Evolutionary conservation across 1,284 basidiomycete genomes (phyloP), one percentile per base, ranked within the genome.

Genomic region (Pterulicium gracile): DNA sequence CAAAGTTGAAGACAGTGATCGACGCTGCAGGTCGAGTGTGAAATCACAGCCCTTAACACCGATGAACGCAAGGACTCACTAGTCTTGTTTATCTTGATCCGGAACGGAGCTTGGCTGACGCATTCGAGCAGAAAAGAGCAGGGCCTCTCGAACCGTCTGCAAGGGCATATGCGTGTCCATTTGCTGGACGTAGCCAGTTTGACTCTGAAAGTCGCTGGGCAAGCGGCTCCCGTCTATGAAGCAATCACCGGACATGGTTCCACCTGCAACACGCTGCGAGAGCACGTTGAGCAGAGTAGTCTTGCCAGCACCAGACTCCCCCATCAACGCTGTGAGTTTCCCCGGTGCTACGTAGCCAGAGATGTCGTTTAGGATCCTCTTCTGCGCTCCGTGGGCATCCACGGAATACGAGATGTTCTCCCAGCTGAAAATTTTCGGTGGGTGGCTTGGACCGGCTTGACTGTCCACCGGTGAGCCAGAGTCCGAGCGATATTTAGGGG

Each of bases 281-380:
- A 95, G 67, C 1, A 88, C 88, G 58, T 95, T 90, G 44, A 94
- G 67, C 0, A 92, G 64, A 0, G 85, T 89, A 1, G 86, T 90
- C 74, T 87, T 58, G 21, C 81, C 82, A 1, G 82, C 80, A 36
- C 91, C 92, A 12, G 84, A 86, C 48, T 85, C 84, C 19, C 89
- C 81, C 69, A 91, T 91, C 41, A 85, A 66, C 22, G 76, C 83
- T 0, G 79, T 85, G 47, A 94, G 66, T 55, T 82, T 88, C 3
- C 87, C 85, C 0, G 88, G 88, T 17, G 76, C 77, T 35, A 91
- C 89, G 61, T 77, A 94, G 0, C 92, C 92, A 47, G 80, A 84
- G 4, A 95, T 77, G 52, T 89, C 73, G 55, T 91, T 75, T 49
- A 94, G 66, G 4, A 94, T 71, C 43, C 69, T 67, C 21, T 82